phyloP scores from a whole-genome alignment of 2,329 filamentous ascomycete species.

The Aureobasidium namibiae region DNA sequence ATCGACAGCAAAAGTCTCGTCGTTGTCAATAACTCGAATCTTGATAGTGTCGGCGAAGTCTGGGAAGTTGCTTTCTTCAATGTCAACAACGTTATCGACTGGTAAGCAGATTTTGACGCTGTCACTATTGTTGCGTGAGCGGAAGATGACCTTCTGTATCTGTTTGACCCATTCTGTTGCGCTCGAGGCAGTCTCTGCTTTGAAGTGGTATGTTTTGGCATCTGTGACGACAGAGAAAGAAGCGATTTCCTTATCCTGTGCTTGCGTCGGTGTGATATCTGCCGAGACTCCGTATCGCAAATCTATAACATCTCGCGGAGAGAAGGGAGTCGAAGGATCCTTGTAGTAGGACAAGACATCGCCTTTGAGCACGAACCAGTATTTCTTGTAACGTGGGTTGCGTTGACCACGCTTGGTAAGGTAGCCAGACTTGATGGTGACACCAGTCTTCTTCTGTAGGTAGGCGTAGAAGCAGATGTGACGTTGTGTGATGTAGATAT shows the following conservation, averaged over 20 bases:
- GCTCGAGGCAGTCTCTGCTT: constrained; percentile 76
- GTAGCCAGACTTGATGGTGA: constrained; percentile 74
- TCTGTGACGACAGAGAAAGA: constrained; percentile 77
- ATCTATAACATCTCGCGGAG: constrained; percentile 85
- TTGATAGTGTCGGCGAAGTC: constrained; percentile 92
- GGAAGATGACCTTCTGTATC: constrained; percentile 88
- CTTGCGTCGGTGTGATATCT: constrained; percentile 60
- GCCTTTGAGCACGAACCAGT: constrained; percentile 89
- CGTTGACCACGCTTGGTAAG: constrained; percentile 81
- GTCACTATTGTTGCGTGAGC: constrained; percentile 91
- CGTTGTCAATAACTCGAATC: constrained; percentile 83
- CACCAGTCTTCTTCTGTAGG: constrained; percentile 78
- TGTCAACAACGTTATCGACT: constrained; percentile 79
- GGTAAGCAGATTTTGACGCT: constrained; percentile 94
- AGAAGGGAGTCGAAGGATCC: constrained; percentile 78
- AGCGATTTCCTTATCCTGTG: constrained; percentile 60
- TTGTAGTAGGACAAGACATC: constrained; percentile 87
- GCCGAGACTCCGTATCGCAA: constrained; percentile 86
- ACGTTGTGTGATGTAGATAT: constrained; percentile 86
- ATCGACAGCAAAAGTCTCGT: constrained; percentile 90
- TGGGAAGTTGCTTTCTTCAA: constrained; percentile 84
- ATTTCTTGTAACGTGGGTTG: constrained; percentile 79
- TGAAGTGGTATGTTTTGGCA: constrained; percentile 76
- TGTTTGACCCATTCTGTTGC: constrained; percentile 96
- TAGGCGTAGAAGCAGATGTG: constrained; percentile 98